Evolutionary conservation across 345 rosid species (phyloP), one percentile per base, ranked within the genome.

Genomic region (Corchorus capsularis): DNA sequence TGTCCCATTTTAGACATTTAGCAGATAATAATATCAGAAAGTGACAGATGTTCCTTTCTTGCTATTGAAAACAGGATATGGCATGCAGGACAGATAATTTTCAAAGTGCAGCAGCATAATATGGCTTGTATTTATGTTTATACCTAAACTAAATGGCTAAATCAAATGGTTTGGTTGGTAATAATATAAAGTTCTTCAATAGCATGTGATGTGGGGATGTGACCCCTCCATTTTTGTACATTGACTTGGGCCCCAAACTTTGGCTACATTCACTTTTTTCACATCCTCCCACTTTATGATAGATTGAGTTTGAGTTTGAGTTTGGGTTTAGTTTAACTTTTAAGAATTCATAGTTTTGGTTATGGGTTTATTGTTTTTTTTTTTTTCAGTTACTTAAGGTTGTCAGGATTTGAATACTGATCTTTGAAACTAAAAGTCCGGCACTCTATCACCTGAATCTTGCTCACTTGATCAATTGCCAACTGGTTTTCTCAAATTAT

Each of bases 191-290:
- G 57, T 52, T 16, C 73, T 35, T 17, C 2, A 1, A 10, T 19
- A 9, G 73, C 73, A 69, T 53, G 61, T 69, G 61, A 69, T 17
- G 61, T 52, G 61, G 61, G 73, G 61, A 69, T 52, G 47, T 53
- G 47, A 68, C 57, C 47, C 47, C 20, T 47, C 13, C 71, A 47
- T 68, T 68, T 6, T 66, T 14, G 45, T 49, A 49, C 43, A 49
- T 49, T 68, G 57, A 49, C 39, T 68, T 66, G 71, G 57, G 2
- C 16, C 60, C 43, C 45, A 8, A 4, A 15, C 2, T 32, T 69
- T 47, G 55, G 43, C 72, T 2, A 14, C 20, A 6, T 68, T 45
- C 27, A 27, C 45, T 69, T 69, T 34, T 50, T 69, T 15, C 22
- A 47, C 14, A 22, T 47, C 41, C 56, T 22, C 72, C 13, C 7